phyloP scores from a whole-genome alignment of 2,329 filamentous ascomycete genomes.

The Xylaria polymorpha region DNA sequence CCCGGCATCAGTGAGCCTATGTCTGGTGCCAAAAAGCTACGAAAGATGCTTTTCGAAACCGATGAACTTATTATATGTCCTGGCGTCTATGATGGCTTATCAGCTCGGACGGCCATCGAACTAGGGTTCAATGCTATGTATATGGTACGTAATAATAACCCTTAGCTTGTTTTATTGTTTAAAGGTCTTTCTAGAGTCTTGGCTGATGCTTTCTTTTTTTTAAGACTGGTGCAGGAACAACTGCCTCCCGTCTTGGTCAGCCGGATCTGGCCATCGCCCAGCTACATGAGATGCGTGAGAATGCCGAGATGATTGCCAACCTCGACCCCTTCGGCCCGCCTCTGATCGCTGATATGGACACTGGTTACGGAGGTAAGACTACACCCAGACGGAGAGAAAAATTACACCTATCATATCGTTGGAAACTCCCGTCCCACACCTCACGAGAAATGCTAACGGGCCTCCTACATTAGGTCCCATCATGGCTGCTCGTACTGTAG shows the following conservation, averaged over 20 bases:
- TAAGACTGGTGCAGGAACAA: constrained; percentile 64
- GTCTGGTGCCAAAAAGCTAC: constrained; percentile 50
- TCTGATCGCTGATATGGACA: constrained; percentile 65
- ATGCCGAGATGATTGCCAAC: constrained; percentile 65
- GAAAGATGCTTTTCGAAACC: constrained; percentile 49
- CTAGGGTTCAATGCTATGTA: constrained; percentile 62
- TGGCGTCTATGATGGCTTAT: constrained; percentile 64
- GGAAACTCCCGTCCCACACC: background rate
- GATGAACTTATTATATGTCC: constrained; percentile 56
- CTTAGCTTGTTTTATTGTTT: background rate
- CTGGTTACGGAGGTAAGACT: constrained; percentile 62
- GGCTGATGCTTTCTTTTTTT: constrained; percentile 33
- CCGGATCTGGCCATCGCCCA: constrained; percentile 63
- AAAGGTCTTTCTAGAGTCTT: background rate
- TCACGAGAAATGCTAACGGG: constrained; percentile 25
- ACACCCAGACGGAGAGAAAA: background rate
- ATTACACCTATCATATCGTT: background rate
- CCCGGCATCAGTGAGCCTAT: constrained; percentile 43
- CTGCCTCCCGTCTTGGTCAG: constrained; percentile 65
- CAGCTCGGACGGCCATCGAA: constrained; percentile 60
- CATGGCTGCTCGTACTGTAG: constrained; percentile 56
- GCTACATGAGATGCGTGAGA: constrained; percentile 63
- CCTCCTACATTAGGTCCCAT: constrained; percentile 49
- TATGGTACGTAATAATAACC: constrained; percentile 54
- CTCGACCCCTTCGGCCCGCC: constrained; percentile 59